Evolutionary conservation across 139 green algal genomes (phyloP).

Genomic region (Deuterostichococcus epilithicus): DNA sequence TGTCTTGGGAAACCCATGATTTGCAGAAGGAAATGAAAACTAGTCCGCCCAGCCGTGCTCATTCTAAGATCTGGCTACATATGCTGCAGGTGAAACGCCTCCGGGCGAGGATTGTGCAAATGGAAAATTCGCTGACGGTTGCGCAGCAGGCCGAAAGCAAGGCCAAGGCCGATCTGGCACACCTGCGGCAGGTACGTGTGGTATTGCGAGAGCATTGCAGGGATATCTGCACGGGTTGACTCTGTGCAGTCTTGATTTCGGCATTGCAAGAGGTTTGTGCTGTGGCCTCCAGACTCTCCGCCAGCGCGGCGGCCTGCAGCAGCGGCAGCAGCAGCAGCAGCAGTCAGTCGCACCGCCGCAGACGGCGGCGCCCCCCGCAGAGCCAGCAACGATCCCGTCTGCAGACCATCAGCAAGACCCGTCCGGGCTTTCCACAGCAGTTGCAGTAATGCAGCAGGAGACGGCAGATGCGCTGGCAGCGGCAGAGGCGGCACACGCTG

Average conservation of each 20-base stretch:
- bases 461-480: background rate
- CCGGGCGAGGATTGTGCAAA: background rate
- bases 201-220: no score
- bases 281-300: background rate
- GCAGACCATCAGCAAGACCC: no score
- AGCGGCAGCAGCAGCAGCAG: background rate
- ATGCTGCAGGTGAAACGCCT: background rate
- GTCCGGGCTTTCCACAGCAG: background rate
- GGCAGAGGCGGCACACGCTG: background rate
- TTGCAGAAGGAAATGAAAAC: no score
- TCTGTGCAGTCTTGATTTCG: no score
- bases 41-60: no score
- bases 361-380: no score
- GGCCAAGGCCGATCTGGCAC: background rate
- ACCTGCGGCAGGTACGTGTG: no score
- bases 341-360: background rate
- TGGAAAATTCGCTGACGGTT: background rate
- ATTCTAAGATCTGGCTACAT: no score
- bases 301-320: background rate
- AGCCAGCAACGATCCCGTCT: no score
- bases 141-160: background rate
- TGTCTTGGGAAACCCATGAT: no score
- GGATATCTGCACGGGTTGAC: no score
- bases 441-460: background rate
- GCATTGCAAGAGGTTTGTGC: no score